Evolutionary conservation across 768 basidiomycete genomes (phyloP), one percentile per base, ranked within the genome.

Genomic region (Zangia roseola): DNA sequence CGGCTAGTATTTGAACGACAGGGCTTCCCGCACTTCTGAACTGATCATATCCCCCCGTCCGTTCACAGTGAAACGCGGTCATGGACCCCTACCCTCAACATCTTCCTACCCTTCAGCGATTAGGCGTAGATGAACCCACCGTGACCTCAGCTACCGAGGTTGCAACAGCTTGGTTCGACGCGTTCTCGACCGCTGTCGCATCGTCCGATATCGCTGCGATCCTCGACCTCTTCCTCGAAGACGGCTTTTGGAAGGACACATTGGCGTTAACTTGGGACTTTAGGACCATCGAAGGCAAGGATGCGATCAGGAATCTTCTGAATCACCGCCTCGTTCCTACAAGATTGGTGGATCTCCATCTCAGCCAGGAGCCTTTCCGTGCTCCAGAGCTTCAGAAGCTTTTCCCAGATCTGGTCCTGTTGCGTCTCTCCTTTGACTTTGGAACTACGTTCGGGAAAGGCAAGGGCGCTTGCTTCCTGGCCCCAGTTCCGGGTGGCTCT

Each of bases 201-300:
- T 57, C 52, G 26, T 54, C 50, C 17, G 40, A 67, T 35, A 45
- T 54, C 35, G 4, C 34, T 5, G 41, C 14, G n/a, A 56, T 62
- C 42, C 45, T 62, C 14, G 52, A 66, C 39, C 64, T 68, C 24
- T 64, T 67, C 19, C 57, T 67, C 5, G 64, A 58, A 5, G 53
- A 66, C 8, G 66, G 59, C 2, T 67, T 75, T 51, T 83, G 81
- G 82, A 69, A 80, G 21, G 82, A 84, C 53, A 63, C 72, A 16
- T 62, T 81, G 10, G 70, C 76, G 0, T 52, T 83, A 6, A 83
- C 83, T 2, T 80, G 76, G 74, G 74, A 80, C 57, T 77, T 84
- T 50, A 72, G 78, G 31, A 76, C 77, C 1, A 73, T 81, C 57
- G 64, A 69, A 25, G 76, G 74, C 8, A 61, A 54, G 10, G 56